phyloP scores from a whole-genome alignment of 345 rosid species.

The Ceriops decandra region DNA sequence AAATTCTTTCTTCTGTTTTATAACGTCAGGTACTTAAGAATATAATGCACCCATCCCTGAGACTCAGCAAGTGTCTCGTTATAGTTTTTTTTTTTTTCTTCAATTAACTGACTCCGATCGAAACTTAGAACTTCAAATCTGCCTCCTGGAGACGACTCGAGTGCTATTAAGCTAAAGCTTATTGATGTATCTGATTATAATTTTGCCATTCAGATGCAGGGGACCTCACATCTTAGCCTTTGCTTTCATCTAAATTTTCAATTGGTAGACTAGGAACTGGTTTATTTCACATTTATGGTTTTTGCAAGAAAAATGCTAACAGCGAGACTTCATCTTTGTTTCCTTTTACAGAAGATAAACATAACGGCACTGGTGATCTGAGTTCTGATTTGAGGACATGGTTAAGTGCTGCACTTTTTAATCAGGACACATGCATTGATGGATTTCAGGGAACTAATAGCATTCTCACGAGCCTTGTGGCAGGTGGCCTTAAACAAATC shows the following conservation, averaged over 20 bases:
- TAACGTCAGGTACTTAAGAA: no score
- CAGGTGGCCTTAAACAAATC: constrained; percentile 53
- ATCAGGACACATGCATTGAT: constrained; percentile 31
- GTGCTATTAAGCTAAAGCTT: background rate
- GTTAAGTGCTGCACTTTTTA: constrained; percentile 32
- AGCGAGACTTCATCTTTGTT: background rate
- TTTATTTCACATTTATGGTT: no score
- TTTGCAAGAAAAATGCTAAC: background rate
- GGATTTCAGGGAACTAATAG: constrained; percentile 28
- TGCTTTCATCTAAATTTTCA: background rate
- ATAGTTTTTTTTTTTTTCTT: no score
- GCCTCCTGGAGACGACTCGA: background rate
- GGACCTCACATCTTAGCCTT: constrained; percentile 9
- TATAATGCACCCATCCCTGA: no score
- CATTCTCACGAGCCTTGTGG: constrained; percentile 26
- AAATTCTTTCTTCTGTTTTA: no score
- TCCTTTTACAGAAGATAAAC: constrained; percentile 6
- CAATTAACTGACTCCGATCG: no score
- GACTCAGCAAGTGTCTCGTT: no score
- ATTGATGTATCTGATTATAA: background rate
- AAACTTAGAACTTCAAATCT: no score
- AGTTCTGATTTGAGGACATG: constrained; percentile 28
- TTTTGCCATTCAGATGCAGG: background rate
- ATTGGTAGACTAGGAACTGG: no score
- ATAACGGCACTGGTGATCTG: constrained; percentile 28